Percentiles rank a stretch among this genome's conserved stretches.
Conservation (phyloP, 345 rosid species). For the Balakata baccata region DNA sequence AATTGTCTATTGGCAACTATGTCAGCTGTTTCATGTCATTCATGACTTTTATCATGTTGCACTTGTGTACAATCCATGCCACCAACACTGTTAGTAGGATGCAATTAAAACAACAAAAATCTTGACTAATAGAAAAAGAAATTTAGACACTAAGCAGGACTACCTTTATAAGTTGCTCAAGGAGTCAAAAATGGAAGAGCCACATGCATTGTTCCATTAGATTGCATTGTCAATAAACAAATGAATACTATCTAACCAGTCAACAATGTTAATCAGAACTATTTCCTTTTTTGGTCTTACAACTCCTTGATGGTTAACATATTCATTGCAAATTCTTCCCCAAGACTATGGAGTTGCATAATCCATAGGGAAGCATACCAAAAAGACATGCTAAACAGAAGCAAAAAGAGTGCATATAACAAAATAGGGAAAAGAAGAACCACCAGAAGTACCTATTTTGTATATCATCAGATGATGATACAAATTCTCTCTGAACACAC, state of each 20-base stretch:
- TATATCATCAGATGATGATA: constrained; percentile 66
- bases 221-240: background rate
- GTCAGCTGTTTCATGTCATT: too few relatives aligned
- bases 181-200: background rate
- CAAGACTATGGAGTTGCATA: background rate
- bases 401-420: background rate
- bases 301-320: background rate
- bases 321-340: background rate
- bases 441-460: constrained; percentile 64
- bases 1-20: too few relatives aligned
- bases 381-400: background rate
- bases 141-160: background rate
- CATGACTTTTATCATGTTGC: too few relatives aligned
- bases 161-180: background rate
- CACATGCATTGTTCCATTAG: background rate
- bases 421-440: background rate
- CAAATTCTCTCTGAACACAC: constrained; percentile 53
- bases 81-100: background rate
- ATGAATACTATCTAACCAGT: background rate
- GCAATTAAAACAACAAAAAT: background rate
- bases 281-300: background rate
- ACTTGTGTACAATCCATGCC: background rate
- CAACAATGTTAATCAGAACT: background rate
- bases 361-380: too few relatives aligned
- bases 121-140: background rate